Evolutionary conservation across 768 basidiomycete genomes (phyloP), one percentile per base, ranked within the genome.

Genomic region (Auricularia heimuer): DNA sequence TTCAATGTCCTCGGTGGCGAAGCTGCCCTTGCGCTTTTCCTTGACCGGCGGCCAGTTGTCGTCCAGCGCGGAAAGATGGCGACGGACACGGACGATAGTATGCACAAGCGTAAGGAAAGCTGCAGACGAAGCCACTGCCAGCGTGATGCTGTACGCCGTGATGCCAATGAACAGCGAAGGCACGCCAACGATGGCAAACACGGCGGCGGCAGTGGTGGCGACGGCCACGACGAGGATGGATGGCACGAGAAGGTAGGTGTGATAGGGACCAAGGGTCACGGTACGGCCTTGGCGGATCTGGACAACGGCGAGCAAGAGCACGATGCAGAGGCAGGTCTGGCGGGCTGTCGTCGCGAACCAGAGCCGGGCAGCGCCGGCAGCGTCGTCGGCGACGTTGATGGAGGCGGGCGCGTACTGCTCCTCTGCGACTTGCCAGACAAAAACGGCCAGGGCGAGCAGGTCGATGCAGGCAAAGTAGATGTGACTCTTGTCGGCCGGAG

Each of bases 171-270:
- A 89, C 60, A 90, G 75, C 67, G 77, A 83, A 18, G 77, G 69
- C 61, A 85, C 73, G 36, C 80, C 81, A 10, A 81, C 78, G 18
- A 78, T 81, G 7, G 88, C 79, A 34, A 90, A 73, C 12, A 86
- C 77, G 34, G 81, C 85, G 0, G 85, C 83, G 34, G 86, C 73
- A 18, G 80, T 77, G 11, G 87, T 88, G 3, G 88, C 87, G 0
- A 82, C 79, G 33, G 79, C 67, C 35, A 79, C 77, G 10, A 90
- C 74, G 63, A 88, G 67, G 11, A 84, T 64, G 2, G 83, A 83
- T 1, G 89, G 89, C 8, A 78, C 81, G 86, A 86, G 89, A 39
- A 91, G 71, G 80, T 88, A 83, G 85, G 86, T 89, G 67, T 90
- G 87, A 62, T 76, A 84, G n/a, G 71, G 67, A 14, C 89, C 88